Conservation (phyloP, 2,329 filamentous ascomycete genomes). For the Epichloe aotearoae region DNA sequence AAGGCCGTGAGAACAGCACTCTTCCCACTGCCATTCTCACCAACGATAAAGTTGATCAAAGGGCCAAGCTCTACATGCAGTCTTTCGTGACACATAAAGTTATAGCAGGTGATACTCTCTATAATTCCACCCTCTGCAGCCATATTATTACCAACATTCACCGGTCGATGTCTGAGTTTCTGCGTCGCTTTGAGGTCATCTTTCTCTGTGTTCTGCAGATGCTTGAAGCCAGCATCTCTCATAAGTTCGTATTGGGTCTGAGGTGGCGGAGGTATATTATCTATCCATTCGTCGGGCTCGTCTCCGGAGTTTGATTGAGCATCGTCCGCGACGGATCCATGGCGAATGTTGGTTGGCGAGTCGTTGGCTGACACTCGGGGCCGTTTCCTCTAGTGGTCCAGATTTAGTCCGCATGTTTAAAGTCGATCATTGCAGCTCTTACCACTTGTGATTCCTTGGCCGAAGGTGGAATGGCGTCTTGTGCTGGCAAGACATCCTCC, state of each 20-base stretch:
- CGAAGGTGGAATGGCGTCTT: background rate
- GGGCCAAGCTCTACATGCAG: conserved; percentile 79
- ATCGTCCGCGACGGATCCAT: background rate
- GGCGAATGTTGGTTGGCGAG: background rate
- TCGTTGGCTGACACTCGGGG: conserved; percentile 1
- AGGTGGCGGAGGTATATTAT: conserved; percentile 18
- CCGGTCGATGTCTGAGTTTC: conserved; percentile 38
- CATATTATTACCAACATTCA: conserved; percentile 50
- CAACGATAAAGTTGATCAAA: conserved; percentile 94
- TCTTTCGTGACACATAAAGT: conserved; percentile 91
- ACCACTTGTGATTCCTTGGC: background rate
- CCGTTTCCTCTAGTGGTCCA: conserved; percentile 12
- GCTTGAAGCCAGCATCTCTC: conserved; percentile 45
- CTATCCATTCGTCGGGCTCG: background rate
- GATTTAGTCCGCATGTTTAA: background rate
- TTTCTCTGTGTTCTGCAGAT: conserved; percentile 40
- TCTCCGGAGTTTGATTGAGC: conserved; percentile 2
- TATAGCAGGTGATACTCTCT: conserved; percentile 72
- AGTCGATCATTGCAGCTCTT: background rate
- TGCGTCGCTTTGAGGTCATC: conserved; percentile 55
- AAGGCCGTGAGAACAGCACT: conserved; percentile 90
- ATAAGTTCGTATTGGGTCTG: conserved; percentile 49
- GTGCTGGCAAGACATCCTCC: background rate
- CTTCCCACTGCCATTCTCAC: conserved; percentile 95
- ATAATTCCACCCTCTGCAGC: conserved; percentile 77